phyloP scores from a whole-genome alignment of 1,284 basidiomycete genomes.

The Tilletia caries region DNA sequence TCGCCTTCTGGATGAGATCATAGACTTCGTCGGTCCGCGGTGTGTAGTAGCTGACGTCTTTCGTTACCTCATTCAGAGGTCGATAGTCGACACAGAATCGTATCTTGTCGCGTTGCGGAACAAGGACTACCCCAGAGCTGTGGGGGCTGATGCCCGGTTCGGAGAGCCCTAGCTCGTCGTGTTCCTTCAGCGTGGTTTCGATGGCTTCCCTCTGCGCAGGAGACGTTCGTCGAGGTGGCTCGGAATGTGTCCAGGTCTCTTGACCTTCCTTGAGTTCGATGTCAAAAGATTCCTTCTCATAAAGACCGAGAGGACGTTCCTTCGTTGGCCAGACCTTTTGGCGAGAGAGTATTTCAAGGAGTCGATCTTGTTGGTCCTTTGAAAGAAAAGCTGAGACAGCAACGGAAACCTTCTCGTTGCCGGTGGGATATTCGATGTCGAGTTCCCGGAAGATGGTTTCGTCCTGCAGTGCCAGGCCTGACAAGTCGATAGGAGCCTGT shows the following conservation, averaged over 20 bases:
- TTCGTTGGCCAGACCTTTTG: too few species aligned
- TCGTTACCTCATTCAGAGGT: slow-evolving; percentile 51
- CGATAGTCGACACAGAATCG: slow-evolving; percentile 54
- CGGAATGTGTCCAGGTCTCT: slow-evolving; percentile 13
- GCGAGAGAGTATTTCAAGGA: too few species aligned
- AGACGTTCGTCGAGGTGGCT: slow-evolving; percentile 46
- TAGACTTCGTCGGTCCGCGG: slow-evolving; percentile 5
- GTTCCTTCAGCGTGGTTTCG: slow-evolving; percentile 49
- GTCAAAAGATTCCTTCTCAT: too few species aligned
- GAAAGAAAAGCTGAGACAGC: too few species aligned
- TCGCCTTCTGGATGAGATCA: neutral
- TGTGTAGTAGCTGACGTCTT: slow-evolving; percentile 55
- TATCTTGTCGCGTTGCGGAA: slow-evolving; percentile 50
- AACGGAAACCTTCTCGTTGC: too few species aligned
- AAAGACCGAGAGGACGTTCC: too few species aligned
- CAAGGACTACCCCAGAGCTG: slow-evolving; percentile 53
- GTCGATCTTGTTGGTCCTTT: too few species aligned
- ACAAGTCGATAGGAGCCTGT: too few species aligned
- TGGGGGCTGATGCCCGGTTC: slow-evolving; percentile 54
- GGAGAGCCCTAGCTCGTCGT: slow-evolving; percentile 51
- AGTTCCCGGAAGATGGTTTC: too few species aligned
- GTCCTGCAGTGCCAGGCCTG: too few species aligned
- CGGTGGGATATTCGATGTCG: too few species aligned
- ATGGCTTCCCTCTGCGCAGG: slow-evolving; percentile 53
- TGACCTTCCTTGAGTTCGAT: too few species aligned